Conservation (phyloP, 2,329 filamentous ascomycete genomes). For the Fusarium sp. region DNA sequence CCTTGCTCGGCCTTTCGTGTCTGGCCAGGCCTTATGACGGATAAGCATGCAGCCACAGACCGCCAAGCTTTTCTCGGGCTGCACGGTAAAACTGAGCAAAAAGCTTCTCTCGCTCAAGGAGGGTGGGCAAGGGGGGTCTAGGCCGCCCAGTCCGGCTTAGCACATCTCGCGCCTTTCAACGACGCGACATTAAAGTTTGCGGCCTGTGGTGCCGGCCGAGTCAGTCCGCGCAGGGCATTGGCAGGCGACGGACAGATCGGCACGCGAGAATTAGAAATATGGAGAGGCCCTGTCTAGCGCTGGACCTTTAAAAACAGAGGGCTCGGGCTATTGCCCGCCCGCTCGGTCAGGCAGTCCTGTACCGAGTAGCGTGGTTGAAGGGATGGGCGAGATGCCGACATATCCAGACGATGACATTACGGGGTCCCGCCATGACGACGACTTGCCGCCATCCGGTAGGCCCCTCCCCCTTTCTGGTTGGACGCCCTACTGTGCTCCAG, state of each 20-base stretch:
- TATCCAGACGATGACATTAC: slow-evolving; percentile 43
- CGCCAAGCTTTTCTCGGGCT: slow-evolving; percentile 50
- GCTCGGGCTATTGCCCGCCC: slow-evolving; percentile 5
- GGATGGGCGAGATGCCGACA: slow-evolving; percentile 46
- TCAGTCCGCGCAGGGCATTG: slow-evolving; percentile 27
- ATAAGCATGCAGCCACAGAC: slow-evolving; percentile 50
- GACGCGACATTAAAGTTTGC: slow-evolving; percentile 36
- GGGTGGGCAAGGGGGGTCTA: slow-evolving; percentile 11
- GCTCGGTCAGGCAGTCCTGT: slow-evolving; percentile 13
- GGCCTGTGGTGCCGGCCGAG: slow-evolving; percentile 39
- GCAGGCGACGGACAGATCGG: slow-evolving; percentile 48
- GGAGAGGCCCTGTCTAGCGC: slow-evolving; percentile 45
- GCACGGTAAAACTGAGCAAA: slow-evolving; percentile 48
- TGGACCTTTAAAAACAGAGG: slow-evolving; percentile 14
- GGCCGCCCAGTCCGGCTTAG: background rate
- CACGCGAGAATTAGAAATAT: slow-evolving; percentile 47
- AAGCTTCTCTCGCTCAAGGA: slow-evolving; percentile 44
- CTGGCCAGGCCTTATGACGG: slow-evolving; percentile 36
- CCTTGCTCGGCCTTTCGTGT: slow-evolving; percentile 8
- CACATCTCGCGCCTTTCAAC: background rate
- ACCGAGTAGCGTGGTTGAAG: slow-evolving; percentile 6
- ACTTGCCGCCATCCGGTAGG: slow-evolving; percentile 16
- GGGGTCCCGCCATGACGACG: slow-evolving; percentile 40
- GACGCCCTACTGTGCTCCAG: background rate
- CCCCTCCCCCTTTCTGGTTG: background rate